Evolutionary conservation across 2,329 filamentous ascomycete species (phyloP), one percentile per base, ranked within the genome.

Genomic region (Sporothrix protearum): DNA sequence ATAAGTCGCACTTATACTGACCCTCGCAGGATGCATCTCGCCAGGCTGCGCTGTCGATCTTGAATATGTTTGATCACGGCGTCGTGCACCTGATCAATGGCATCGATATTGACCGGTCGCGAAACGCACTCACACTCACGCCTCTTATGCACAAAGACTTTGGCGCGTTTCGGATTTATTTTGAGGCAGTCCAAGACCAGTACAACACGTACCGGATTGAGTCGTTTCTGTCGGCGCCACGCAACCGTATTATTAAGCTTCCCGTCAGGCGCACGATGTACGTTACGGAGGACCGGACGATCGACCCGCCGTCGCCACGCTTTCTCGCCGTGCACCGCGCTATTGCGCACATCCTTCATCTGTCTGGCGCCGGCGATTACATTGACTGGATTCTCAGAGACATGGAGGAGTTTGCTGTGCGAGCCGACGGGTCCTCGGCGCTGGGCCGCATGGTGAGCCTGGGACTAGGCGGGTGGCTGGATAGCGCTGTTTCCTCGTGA

Each of bases 61-160:
- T 83, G 2, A 80, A 82, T 39, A 83, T 83, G 80, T 82, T 84
- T 72, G 80, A 83, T 71, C 74, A 68, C 42, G 79, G 77, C 36
- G 76, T 79, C 51, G 75, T 76, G 9, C 75, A 79, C 74, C 67
- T 82, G 1, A 82, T 83, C 64, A 76, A 82, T 57, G 81, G 81
- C 67, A 70, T 73, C 36, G 77, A 82, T 12, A 82, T 83, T 70
- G 80, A 83, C 74, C 77, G 78, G 63, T 79, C 80, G 30, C 73
- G 75, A 33, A 83, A 84, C 73, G 81, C 81, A 22, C 75, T 81
- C 12, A 81, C 79, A 5, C 75, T 82, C 49, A 77, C 5, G 75
- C 70, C 53, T 49, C 28, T 53, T 12, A 45, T 78, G 47, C 79
- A 81, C 75, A 8, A 45, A 8, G 39, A 69, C 3, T 81, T 82